Evolutionary conservation across 2,329 filamentous ascomycete genomes (phyloP).

Genomic region (Fusarium metavorans): DNA sequence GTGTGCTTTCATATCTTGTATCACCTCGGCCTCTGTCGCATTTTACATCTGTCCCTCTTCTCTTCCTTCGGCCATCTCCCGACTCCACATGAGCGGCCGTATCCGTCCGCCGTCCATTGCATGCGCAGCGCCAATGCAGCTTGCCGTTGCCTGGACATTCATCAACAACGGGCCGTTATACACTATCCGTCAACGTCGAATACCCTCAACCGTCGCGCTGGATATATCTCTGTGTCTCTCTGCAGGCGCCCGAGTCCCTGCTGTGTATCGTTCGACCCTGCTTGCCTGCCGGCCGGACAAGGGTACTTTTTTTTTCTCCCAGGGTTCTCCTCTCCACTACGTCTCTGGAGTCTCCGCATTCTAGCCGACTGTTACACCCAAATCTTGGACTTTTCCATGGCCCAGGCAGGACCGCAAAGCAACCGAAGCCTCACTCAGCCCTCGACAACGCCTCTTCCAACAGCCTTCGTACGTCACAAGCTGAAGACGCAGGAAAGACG

Average conservation of each 20-base stretch:
- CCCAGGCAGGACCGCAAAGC: conserved; percentile 3
- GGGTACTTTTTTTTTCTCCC: conserved; percentile 20
- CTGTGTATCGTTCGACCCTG: conserved; percentile 29
- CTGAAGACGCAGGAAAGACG: conserved; percentile 13
- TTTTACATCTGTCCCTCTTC: not conserved
- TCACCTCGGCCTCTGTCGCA: not conserved
- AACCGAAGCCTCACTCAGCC: conserved; percentile 16
- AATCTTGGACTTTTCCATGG: not conserved
- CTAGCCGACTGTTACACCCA: conserved; percentile 30
- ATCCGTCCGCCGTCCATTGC: not conserved
- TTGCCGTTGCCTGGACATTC: not conserved
- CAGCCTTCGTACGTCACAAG: conserved; percentile 17
- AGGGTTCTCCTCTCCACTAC: conserved; percentile 18
- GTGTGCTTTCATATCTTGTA: not conserved
- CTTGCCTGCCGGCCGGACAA: conserved; percentile 8
- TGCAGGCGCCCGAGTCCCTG: conserved; percentile 15
- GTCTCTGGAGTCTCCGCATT: conserved; percentile 28
- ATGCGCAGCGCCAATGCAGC: not conserved
- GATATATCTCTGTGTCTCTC: conserved; percentile 6
- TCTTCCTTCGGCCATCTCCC: conserved; percentile 1
- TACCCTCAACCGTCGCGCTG: not conserved
- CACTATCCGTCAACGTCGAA: not conserved
- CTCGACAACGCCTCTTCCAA: conserved; percentile 21
- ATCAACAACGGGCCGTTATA: not conserved
- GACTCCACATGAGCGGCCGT: conserved; percentile 6